phyloP scores from a whole-genome alignment of 805 yeast species.

The Lipomyces lipofer region DNA sequence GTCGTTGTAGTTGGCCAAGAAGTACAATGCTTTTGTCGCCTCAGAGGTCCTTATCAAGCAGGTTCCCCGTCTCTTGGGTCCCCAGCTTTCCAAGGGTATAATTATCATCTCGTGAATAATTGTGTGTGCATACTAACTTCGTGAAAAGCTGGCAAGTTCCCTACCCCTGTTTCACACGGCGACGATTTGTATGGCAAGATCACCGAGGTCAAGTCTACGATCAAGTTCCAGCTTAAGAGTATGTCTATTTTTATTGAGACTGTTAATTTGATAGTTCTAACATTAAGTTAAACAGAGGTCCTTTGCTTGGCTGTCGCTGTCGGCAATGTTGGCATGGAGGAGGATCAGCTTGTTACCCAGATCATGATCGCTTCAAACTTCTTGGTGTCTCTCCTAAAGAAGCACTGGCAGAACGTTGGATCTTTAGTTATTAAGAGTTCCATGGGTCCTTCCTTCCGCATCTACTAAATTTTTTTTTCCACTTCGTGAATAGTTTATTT shows the following conservation, averaged over 20 bases:
- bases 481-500: too few relatives aligned
- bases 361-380: conserved; percentile 98
- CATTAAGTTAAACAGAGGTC: conserved; percentile 76
- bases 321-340: conserved; percentile 99
- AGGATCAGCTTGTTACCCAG: conserved; percentile 94
- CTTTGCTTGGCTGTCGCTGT: conserved; percentile 99
- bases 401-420: conserved; percentile 99
- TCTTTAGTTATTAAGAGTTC: conserved; percentile 98
- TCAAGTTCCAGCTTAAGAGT: conserved; percentile 97
- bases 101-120: too few relatives aligned
- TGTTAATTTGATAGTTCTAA: neutral
- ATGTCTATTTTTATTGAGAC: neutral
- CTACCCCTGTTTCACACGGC: conserved; percentile 99
- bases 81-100: conserved; percentile 88
- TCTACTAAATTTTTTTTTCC: too few relatives aligned
- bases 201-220: conserved; percentile 97
- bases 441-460: conserved; percentile 99
- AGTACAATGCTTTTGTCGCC: conserved; percentile 99
- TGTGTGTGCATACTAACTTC: too few relatives aligned
- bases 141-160: conserved; percentile 99
- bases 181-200: conserved; percentile 97
- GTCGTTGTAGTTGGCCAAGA: conserved; percentile 78
- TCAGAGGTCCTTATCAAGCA: conserved; percentile 99
- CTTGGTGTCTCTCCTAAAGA: conserved; percentile 98
- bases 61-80: conserved; percentile 99